A percentile compares a stretch with the other conserved stretches of the same genome.
Evolutionary conservation across 257 asterid species (phyloP).

Genomic region (Capsicum baccatum): DNA sequence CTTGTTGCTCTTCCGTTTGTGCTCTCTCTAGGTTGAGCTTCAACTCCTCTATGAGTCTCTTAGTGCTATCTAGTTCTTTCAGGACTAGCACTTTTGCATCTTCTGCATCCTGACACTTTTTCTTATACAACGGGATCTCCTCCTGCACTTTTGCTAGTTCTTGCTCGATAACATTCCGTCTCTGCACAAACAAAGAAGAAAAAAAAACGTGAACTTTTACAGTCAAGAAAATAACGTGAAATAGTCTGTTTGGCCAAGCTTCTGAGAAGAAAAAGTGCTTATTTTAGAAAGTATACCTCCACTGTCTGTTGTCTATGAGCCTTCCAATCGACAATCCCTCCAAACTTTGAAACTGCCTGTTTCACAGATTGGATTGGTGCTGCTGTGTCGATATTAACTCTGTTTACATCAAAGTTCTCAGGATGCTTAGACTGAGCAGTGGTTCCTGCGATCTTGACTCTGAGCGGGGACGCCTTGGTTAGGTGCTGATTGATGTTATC

Average conservation of each 20-base stretch:
- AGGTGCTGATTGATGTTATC: background rate
- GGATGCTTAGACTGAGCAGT: slow-evolving; percentile 38
- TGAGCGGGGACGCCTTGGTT: slow-evolving; percentile 41
- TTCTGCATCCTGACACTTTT: slow-evolving; percentile 70
- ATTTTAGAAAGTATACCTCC: slow-evolving; percentile 46
- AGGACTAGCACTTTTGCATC: slow-evolving; percentile 64
- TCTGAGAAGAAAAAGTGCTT: background rate
- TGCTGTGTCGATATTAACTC: slow-evolving; percentile 69
- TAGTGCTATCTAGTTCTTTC: slow-evolving; percentile 79
- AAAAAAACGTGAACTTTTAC: background rate
- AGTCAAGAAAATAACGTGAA: background rate
- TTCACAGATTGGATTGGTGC: slow-evolving; percentile 80
- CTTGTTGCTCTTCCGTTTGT: slow-evolving; percentile 88
- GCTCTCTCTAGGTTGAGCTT: slow-evolving; percentile 92
- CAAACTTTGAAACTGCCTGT: slow-evolving; percentile 83
- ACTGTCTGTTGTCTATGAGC: slow-evolving; percentile 72
- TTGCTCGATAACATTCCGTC: slow-evolving; percentile 78
- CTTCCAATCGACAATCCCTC: slow-evolving; percentile 91
- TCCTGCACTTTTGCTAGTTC: slow-evolving; percentile 84
- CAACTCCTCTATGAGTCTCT: slow-evolving; percentile 78
- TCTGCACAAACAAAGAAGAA: slow-evolving; percentile 49
- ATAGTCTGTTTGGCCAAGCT: background rate
- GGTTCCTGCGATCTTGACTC: slow-evolving; percentile 32
- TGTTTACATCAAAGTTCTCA: slow-evolving; percentile 35
- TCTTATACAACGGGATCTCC: slow-evolving; percentile 80